These are phyloP conservation scores for Citrus australasica DNA, from an alignment of 345 rosid species.

Conservation along the genomic window DNA sequence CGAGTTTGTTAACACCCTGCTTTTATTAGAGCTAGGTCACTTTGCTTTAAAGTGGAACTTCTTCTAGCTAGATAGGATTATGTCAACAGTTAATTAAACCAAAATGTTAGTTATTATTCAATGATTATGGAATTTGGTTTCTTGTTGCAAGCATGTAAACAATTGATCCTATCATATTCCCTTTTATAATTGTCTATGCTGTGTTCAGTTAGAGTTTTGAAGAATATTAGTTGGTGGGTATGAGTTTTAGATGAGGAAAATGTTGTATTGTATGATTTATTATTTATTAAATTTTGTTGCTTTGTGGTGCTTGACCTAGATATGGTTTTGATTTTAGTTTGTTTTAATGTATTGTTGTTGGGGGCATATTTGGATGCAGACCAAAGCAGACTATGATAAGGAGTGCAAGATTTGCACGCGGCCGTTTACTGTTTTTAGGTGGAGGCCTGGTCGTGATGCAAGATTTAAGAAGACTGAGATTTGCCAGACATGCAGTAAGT, in stretches of 20 bases:
- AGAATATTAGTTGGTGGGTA: neutral
- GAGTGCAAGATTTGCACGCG: conserved; percentile 98
- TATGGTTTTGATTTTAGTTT: neutral
- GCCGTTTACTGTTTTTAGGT: conserved; percentile 90
- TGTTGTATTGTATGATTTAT: neutral
- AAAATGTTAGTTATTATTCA: no score
- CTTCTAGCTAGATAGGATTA: neutral
- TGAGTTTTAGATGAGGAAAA: neutral
- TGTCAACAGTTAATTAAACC: neutral
- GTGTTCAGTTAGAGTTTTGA: neutral
- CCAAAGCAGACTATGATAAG: conserved; percentile 79
- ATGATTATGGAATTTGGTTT: neutral
- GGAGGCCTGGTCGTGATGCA: conserved; percentile 95
- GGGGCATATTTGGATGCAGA: conserved; percentile 36
- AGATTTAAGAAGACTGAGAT: conserved; percentile 86
- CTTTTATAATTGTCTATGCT: neutral
- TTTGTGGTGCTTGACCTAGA: neutral
- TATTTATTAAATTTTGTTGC: neutral
- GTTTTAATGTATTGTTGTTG: neutral
- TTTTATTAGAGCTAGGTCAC: neutral
- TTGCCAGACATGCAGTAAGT: conserved; percentile 93
- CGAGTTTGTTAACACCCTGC: neutral
- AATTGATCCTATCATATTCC: neutral
- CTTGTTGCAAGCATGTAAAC: neutral
- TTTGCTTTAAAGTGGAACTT: neutral